These are phyloP conservation scores for Globisporangium viniferum DNA, from an alignment of 352 stramenopile genomes.

Conservation along the genomic window DNA sequence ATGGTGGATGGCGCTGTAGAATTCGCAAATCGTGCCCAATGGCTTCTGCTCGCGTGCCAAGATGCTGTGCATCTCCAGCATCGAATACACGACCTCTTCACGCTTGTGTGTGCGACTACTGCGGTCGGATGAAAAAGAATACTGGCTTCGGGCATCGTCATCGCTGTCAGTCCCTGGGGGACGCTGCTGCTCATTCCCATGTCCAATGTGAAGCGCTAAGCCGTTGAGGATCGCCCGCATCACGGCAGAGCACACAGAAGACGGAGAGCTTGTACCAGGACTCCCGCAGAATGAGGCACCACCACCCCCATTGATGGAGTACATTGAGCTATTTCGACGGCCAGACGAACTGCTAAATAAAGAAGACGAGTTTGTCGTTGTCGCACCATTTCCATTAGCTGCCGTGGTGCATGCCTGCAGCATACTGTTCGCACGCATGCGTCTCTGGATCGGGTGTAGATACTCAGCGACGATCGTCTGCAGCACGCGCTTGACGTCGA, in stretches of 20 bases:
- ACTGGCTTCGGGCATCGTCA: constrained; percentile 8
- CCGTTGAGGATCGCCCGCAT: constrained; percentile 49
- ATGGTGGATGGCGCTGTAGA: constrained; percentile 55
- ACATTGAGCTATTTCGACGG: constrained; percentile 3
- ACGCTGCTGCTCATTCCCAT: constrained; percentile 20
- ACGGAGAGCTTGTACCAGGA: constrained; percentile 20
- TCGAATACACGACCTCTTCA: constrained; percentile 67
- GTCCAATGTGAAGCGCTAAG: constrained; percentile 41
- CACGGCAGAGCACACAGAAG: constrained; percentile 24
- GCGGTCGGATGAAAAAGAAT: constrained; percentile 5
- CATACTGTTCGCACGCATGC: constrained; percentile 19
- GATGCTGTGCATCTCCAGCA: constrained; percentile 73
- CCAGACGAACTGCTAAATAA: background rate
- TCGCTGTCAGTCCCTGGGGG: constrained; percentile 8
- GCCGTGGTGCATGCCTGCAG: background rate
- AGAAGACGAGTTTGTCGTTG: background rate
- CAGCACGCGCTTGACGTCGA: constrained; percentile 45
- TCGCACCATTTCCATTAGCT: background rate
- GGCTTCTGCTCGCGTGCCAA: constrained; percentile 66
- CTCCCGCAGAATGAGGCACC: constrained; percentile 20
- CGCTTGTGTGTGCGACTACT: constrained; percentile 30
- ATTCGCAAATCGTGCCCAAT: constrained; percentile 65
- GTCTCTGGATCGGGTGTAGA: constrained; percentile 38
- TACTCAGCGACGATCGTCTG: constrained; percentile 56
- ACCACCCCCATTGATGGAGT: constrained; percentile 2